These are phyloP conservation scores for Flaveria floridana DNA, from an alignment of 140 eudicot genomes.

Conservation along the genomic window DNA sequence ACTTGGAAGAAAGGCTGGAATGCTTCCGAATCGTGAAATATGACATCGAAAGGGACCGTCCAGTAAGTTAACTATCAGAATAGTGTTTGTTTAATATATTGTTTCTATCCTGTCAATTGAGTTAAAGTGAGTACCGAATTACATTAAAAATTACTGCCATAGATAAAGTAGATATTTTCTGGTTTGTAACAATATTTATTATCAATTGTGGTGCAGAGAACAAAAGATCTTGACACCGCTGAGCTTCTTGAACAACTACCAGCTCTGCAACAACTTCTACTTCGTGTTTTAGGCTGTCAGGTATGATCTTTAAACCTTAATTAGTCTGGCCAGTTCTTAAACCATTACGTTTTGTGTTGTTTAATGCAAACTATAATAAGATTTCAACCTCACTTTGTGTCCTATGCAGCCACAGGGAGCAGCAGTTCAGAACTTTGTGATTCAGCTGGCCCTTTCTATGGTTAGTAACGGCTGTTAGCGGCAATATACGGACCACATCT, in stretches of 20 bases:
- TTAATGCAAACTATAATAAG: conserved; percentile 1
- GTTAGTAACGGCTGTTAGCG: conserved; percentile 37
- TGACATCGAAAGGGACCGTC: conserved; percentile 71
- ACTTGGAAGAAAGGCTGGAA: conserved; percentile 81
- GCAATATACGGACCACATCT: neutral
- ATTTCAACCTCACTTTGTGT: neutral
- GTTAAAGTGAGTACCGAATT: too few relatives aligned
- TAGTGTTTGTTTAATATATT: neutral
- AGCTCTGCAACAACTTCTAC: conserved; percentile 80
- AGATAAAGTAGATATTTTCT: neutral
- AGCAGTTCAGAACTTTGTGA: conserved; percentile 53
- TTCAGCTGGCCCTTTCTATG: conserved; percentile 64
- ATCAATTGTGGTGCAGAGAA: conserved; percentile 53
- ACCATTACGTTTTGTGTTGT: conserved; percentile 1
- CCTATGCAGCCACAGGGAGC: conserved; percentile 69
- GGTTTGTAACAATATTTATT: neutral
- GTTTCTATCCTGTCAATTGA: conserved; percentile 21
- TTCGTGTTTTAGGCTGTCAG: conserved; percentile 82
- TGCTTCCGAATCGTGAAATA: conserved; percentile 76
- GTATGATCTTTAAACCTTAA: conserved; percentile 32
- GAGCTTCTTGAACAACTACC: conserved; percentile 89
- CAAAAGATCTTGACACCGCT: conserved; percentile 68
- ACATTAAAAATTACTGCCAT: too few relatives aligned
- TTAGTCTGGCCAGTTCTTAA: neutral
- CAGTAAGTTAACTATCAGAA: conserved; percentile 39